Evolutionary conservation across 352 stramenopile genomes (phyloP), one percentile per base, ranked within the genome.

Genomic region (Paralagenidium karlingii): DNA sequence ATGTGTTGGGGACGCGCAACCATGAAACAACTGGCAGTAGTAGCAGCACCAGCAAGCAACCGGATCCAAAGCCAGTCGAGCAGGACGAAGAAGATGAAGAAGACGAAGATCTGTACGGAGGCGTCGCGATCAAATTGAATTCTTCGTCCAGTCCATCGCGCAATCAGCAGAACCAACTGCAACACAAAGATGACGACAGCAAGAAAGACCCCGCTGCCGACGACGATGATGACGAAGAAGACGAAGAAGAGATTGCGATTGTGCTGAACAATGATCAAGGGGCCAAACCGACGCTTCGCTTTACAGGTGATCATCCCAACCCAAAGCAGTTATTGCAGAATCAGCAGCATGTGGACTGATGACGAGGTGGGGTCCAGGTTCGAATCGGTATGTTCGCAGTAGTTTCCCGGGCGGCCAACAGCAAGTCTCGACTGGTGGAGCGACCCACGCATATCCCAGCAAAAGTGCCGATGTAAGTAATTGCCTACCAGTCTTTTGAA

Each of bases 161-260:
- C n/a, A n/a, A n/a, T n/a, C n/a, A n/a, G n/a, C n/a, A n/a, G n/a
- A n/a, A n/a, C n/a, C n/a, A n/a, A n/a, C n/a, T n/a, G n/a, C n/a
- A n/a, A n/a, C n/a, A n/a, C 6, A 20, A 20, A 7, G 24, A 10
- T n/a, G 47, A 47, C 11, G 49, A 30, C 9, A 39, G 29, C 15
- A 37, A 40, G 3, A 39, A 19, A 1, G 58, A 60, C 19, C 30
- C 8, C 3, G 22, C 19, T 7, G 16, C 30, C n/a, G 70, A 69
- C 8, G 74, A 82, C 2, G 70, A 89, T 2, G 75, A 89, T 13
- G 60, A 76, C 7, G 75, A 89, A 11, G 78, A 91, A 8, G 78
- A 92, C 24, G 77, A 90, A 24, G 77, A 91, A 48, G 68, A 84
- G 30, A 66, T 92, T 24, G 68, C 75, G 13, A 92, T 92, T 42